These are phyloP conservation scores for Phanerodontia chrysosporium DNA, from an alignment of 768 basidiomycete genomes.

Conservation along the genomic window DNA sequence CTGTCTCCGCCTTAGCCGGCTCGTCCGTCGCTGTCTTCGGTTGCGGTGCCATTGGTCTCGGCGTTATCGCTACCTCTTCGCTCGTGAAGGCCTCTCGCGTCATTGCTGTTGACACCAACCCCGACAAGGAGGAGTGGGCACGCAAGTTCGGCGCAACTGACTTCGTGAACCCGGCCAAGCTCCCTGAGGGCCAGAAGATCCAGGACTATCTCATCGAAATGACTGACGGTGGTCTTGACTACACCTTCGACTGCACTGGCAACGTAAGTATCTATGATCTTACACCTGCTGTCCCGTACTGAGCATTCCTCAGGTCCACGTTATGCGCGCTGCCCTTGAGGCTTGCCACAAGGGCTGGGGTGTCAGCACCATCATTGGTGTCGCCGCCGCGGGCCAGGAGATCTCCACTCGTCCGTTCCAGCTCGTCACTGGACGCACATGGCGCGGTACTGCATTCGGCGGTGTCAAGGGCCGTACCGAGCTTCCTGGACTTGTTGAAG, in stretches of 20 bases:
- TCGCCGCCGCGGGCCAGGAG: conserved; percentile 95
- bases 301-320: conserved; percentile 54
- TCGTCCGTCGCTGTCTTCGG: conserved; percentile 94
- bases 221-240: conserved; percentile 96
- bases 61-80: conserved; percentile 78
- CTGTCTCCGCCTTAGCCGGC: conserved; percentile 46
- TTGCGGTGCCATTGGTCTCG: conserved; percentile 93
- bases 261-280: conserved; percentile 45
- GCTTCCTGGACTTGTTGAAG: conserved; percentile 88
- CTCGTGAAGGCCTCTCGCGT: conserved; percentile 80
- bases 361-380: conserved; percentile 91
- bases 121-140: conserved; percentile 83
- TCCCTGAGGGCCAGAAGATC: conserved; percentile 78
- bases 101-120: conserved; percentile 91
- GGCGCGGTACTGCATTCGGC: conserved; percentile 95
- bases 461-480: conserved; percentile 98
- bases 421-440: conserved; percentile 78
- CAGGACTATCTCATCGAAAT: conserved; percentile 88
- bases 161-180: conserved; percentile 77
- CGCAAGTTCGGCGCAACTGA: conserved; percentile 92
- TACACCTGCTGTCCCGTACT: conserved; percentile 19
- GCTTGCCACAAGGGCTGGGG: conserved; percentile 99
- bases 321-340: conserved; percentile 94
- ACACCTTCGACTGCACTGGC: conserved; percentile 95
- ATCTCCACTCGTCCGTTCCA: conserved; percentile 40